Percentiles rank a stretch among this genome's conserved stretches.
Conservation (phyloP, 1,284 basidiomycete genomes). For the Spongispora temasekensis region DNA sequence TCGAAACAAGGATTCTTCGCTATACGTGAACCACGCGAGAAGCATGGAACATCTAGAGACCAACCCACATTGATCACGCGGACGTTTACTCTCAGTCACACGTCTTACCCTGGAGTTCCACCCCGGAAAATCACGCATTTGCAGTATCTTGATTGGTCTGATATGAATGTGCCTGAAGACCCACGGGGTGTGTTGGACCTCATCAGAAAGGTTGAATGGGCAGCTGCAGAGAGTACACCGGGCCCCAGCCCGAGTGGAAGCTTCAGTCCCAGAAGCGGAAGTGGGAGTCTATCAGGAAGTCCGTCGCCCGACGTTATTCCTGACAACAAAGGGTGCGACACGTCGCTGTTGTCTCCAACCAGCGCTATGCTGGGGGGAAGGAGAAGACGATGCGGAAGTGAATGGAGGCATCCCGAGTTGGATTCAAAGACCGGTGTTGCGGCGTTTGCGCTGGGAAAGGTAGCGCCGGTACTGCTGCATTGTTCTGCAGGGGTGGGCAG, state of each 20-base stretch:
- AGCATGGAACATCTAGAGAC: slow-evolving; percentile 13
- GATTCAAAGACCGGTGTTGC: slow-evolving; percentile 55
- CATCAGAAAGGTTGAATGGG: slow-evolving; percentile 62
- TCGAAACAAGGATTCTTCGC: slow-evolving; percentile 33
- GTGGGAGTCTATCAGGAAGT: slow-evolving; percentile 15
- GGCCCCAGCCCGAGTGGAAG: slow-evolving; percentile 39
- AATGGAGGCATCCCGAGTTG: slow-evolving; percentile 36
- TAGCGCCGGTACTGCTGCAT: slow-evolving; percentile 66
- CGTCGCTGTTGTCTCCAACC: slow-evolving; percentile 17
- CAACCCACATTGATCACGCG: slow-evolving; percentile 57
- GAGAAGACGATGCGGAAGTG: slow-evolving; percentile 22
- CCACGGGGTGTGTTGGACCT: slow-evolving; percentile 73
- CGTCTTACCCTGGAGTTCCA: slow-evolving; percentile 54
- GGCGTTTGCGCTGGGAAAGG: slow-evolving; percentile 45
- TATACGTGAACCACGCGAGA: slow-evolving; percentile 26
- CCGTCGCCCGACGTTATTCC: slow-evolving; percentile 18
- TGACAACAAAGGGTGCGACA: slow-evolving; percentile 8
- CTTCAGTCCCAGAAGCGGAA: slow-evolving; percentile 21
- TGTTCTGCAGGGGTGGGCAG: slow-evolving; percentile 92
- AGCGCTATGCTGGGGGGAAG: slow-evolving; percentile 10
- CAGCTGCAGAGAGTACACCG: slow-evolving; percentile 43
- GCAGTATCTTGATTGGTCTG: slow-evolving; percentile 92
- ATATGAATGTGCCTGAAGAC: slow-evolving; percentile 89
- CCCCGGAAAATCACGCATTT: slow-evolving; percentile 73
- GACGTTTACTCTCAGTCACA: slow-evolving; percentile 68